Conservation (phyloP, 176 grass and related monocot genomes). For the Lolium perenne region DNA sequence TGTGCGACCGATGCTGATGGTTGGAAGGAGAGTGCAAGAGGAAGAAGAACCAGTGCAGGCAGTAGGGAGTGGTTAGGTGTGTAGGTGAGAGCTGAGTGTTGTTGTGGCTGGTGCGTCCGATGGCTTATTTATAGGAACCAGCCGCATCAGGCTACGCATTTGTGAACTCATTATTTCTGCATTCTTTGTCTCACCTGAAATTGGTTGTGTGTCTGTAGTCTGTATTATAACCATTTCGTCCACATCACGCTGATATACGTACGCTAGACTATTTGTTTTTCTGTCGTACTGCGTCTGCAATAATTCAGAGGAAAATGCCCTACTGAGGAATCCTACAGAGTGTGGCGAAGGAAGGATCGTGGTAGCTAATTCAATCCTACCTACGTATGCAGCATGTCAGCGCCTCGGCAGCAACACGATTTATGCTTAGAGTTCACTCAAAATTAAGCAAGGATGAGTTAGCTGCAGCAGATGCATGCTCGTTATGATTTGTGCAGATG, state of each 20-base stretch:
- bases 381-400: slow-evolving; percentile 43
- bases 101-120: slow-evolving; percentile 36
- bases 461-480: slow-evolving; percentile 31
- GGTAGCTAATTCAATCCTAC: background rate
- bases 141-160: slow-evolving; percentile 7
- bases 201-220: background rate
- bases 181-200: slow-evolving; percentile 28
- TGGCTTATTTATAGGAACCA: slow-evolving; percentile 60
- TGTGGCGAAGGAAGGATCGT: slow-evolving; percentile 33
- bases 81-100: slow-evolving; percentile 31
- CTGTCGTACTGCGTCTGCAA: slow-evolving; percentile 9
- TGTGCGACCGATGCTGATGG: slow-evolving; percentile 41
- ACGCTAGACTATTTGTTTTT: background rate
- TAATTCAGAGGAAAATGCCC: slow-evolving; percentile 48
- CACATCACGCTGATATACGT: slow-evolving; percentile 38
- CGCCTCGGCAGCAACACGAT: slow-evolving; percentile 28
- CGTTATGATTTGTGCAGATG: slow-evolving; percentile 31
- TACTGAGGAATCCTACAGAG: background rate
- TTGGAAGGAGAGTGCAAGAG: slow-evolving; percentile 23
- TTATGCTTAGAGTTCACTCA: slow-evolving; percentile 54
- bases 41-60: background rate
- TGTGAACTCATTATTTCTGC: background rate
- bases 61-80: background rate
- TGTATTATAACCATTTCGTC: slow-evolving; percentile 47
- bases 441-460: slow-evolving; percentile 39